phyloP scores from a whole-genome alignment of 805 yeast genomes.

The Candida andamanensis region DNA sequence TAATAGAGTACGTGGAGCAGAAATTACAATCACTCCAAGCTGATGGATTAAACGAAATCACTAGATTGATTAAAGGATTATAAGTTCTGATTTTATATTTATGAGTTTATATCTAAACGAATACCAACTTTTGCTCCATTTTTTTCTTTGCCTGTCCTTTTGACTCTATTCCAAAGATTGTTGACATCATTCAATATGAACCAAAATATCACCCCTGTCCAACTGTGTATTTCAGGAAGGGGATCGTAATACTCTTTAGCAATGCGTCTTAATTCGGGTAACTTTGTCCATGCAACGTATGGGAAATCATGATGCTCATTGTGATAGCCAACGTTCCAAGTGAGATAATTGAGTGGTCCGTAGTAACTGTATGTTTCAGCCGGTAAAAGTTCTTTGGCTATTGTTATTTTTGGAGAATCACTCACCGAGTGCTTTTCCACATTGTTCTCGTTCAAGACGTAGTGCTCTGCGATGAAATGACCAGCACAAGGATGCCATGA shows the following conservation, averaged over 20 bases:
- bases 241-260: slow-evolving; percentile 82
- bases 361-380: slow-evolving; percentile 86
- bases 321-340: slow-evolving; percentile 93
- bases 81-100: slow-evolving; percentile 1
- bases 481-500: slow-evolving; percentile 93
- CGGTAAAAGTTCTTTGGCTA: slow-evolving; percentile 38
- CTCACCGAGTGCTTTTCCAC: slow-evolving; percentile 21
- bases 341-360: slow-evolving; percentile 68
- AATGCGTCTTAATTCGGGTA: slow-evolving; percentile 56
- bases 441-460: slow-evolving; percentile 58
- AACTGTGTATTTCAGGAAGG: slow-evolving; percentile 69
- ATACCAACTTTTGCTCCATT: slow-evolving; percentile 25
- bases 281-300: slow-evolving; percentile 81
- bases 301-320: slow-evolving; percentile 97
- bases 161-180: slow-evolving; percentile 75
- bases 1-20: slow-evolving; percentile 44
- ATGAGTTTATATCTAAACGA: slow-evolving; percentile 9
- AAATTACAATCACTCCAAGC: slow-evolving; percentile 33
- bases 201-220: slow-evolving; percentile 72
- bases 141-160: slow-evolving; percentile 45
- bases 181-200: slow-evolving; percentile 67
- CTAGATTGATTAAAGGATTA: slow-evolving; percentile 52
- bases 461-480: slow-evolving; percentile 94
- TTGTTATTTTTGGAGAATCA: slow-evolving; percentile 15
- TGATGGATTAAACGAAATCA: slow-evolving; percentile 59